Conservation (phyloP, 2,329 filamentous ascomycete genomes). For the Nemania serpens region DNA sequence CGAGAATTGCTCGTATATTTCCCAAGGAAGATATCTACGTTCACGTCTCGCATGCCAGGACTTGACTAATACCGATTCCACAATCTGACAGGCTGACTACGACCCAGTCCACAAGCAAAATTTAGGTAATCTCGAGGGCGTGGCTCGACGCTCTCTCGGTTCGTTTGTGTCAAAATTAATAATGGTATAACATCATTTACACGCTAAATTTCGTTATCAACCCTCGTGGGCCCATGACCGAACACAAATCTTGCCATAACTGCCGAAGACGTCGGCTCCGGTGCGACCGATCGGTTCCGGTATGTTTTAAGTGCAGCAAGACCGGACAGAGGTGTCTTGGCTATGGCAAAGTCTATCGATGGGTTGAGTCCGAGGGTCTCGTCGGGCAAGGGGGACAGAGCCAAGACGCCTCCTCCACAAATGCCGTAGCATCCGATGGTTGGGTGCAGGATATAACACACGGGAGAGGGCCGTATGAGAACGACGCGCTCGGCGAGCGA, state of each 20-base stretch:
- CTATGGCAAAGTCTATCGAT: slow-evolving; percentile 64
- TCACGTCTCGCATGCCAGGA: slow-evolving; percentile 7
- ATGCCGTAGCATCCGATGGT: slow-evolving; percentile 9
- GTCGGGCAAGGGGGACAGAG: slow-evolving; percentile 49
- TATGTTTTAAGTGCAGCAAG: slow-evolving; percentile 62
- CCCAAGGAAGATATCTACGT: slow-evolving; percentile 9
- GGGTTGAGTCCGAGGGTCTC: slow-evolving; percentile 59
- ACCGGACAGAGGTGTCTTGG: slow-evolving; percentile 63
- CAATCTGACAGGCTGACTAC: background rate
- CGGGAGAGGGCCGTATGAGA: background rate
- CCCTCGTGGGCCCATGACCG: slow-evolving; percentile 24
- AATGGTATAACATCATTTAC: background rate
- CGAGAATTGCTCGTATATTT: slow-evolving; percentile 11
- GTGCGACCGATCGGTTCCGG: slow-evolving; percentile 64
- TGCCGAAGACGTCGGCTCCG: slow-evolving; percentile 64
- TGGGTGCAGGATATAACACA: slow-evolving; percentile 24
- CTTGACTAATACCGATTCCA: background rate
- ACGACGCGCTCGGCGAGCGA: background rate
- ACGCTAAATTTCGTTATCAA: background rate
- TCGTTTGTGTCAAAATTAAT: background rate
- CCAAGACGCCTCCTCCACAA: slow-evolving; percentile 17
- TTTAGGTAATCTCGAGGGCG: too few species aligned
- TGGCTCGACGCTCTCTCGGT: background rate
- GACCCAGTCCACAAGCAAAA: background rate
- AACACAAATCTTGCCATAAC: slow-evolving; percentile 60